Conservation (phyloP, 2,329 filamentous ascomycete genomes). For the Fusarium odoratissimum region DNA sequence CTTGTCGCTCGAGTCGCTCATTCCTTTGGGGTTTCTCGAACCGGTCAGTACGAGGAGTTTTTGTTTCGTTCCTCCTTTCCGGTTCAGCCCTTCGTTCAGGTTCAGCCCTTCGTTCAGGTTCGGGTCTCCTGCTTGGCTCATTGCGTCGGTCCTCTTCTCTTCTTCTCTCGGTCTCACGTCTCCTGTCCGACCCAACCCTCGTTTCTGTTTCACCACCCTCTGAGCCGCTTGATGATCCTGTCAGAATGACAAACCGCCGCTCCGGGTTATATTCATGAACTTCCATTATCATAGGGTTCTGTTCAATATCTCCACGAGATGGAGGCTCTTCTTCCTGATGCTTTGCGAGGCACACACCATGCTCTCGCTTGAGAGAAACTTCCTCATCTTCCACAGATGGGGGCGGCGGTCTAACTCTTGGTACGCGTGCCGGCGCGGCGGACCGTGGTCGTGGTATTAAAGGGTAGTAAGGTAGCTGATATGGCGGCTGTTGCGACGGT, state of each 20-base stretch:
- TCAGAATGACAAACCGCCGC: conserved; percentile 72
- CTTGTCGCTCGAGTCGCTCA: conserved; percentile 22
- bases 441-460: conserved; percentile 32
- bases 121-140: conserved; percentile 7
- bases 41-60: conserved; percentile 23
- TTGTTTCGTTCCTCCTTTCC: conserved; percentile 7
- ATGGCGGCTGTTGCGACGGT: conserved; percentile 20
- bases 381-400: conserved; percentile 78
- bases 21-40: conserved; percentile 17
- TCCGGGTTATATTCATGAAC: conserved; percentile 71
- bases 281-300: conserved; percentile 74
- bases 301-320: conserved; percentile 73
- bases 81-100: conserved; percentile 37
- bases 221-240: conserved; percentile 46
- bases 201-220: conserved; percentile 45
- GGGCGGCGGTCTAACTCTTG: conserved; percentile 64
- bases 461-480: conserved; percentile 36
- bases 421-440: conserved; percentile 21
- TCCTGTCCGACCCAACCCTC: conserved; percentile 24
- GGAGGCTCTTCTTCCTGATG: conserved; percentile 64
- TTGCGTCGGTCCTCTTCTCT: conserved; percentile 2
- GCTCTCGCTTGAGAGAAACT: conserved; percentile 71
- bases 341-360: conserved; percentile 52
- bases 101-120: conserved; percentile 37
- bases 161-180: conserved; percentile 10